A percentile compares a stretch with the other conserved stretches of the same genome.
Evolutionary conservation across 2,329 filamentous ascomycete genomes (phyloP).

Genomic region (Raffaelea ambrosiae): DNA sequence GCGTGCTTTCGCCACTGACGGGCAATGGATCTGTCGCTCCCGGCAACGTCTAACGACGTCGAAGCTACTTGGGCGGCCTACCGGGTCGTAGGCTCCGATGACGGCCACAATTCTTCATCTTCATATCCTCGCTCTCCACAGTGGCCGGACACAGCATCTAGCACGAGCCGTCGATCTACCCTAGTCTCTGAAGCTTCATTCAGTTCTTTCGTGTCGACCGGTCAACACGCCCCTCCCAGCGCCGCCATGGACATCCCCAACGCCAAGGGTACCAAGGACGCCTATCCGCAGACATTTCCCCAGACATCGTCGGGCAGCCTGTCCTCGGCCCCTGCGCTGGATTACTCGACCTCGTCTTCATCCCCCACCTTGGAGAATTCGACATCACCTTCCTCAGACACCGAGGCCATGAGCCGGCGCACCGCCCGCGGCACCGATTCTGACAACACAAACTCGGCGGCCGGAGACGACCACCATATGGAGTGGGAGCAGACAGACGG

Average conservation of each 20-base stretch:
- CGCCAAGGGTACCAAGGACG: slow-evolving; percentile 8
- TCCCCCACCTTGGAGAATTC: slow-evolving; percentile 36
- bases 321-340: slow-evolving; percentile 3
- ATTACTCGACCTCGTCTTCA: slow-evolving; percentile 25
- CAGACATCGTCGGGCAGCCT: background rate
- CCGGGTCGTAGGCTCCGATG: slow-evolving; percentile 34
- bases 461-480: slow-evolving; percentile 28
- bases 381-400: slow-evolving; percentile 37
- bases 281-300: background rate
- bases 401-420: slow-evolving; percentile 15
- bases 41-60: slow-evolving; percentile 31
- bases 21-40: slow-evolving; percentile 38
- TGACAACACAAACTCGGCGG: background rate
- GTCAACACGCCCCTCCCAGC: slow-evolving; percentile 46
- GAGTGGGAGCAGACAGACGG: slow-evolving; percentile 39
- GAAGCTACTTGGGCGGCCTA: slow-evolving; percentile 37
- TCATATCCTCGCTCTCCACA: slow-evolving; percentile 25
- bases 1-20: slow-evolving; percentile 34
- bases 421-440: slow-evolving; percentile 3
- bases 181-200: slow-evolving; percentile 23
- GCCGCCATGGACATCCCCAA: slow-evolving; percentile 34
- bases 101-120: slow-evolving; percentile 22
- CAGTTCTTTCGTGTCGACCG: slow-evolving; percentile 20
- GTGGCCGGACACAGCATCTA: slow-evolving; percentile 23
- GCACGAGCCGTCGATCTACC: slow-evolving; percentile 18